phyloP scores from a whole-genome alignment of 2,329 filamentous ascomycete genomes.

The Exophiala sp. region DNA sequence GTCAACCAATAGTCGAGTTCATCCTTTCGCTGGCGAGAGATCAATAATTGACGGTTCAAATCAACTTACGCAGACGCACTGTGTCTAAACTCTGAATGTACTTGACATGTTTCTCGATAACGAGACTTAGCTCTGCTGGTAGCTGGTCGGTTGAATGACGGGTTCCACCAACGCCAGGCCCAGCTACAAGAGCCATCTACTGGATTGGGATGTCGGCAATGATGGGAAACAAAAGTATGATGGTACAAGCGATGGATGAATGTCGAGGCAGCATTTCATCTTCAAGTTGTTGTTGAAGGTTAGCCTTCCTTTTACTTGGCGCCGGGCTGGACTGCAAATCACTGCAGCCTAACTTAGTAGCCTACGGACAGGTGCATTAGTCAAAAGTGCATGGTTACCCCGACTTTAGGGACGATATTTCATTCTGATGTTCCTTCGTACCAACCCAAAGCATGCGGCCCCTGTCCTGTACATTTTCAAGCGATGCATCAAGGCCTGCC shows the following conservation, averaged over 20 bases:
- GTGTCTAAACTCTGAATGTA: slow-evolving; percentile 93
- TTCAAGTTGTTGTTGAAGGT: not conserved
- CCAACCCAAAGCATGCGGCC: no score
- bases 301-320: no score
- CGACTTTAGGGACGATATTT: no score
- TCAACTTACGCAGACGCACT: slow-evolving; percentile 47
- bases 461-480: no score
- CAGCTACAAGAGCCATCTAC: slow-evolving; percentile 58
- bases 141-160: slow-evolving; percentile 7
- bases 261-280: not conserved
- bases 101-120: slow-evolving; percentile 69
- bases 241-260: not conserved
- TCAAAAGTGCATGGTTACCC: no score
- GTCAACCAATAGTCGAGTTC: slow-evolving; percentile 98
- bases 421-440: no score
- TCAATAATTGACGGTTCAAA: slow-evolving; percentile 34
- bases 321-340: no score
- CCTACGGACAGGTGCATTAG: no score
- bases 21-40: slow-evolving; percentile 67
- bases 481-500: no score
- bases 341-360: no score
- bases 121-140: slow-evolving; percentile 50
- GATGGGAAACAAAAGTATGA: no score
- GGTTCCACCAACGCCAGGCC: slow-evolving; percentile 53
- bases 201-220: not conserved